Evolutionary conservation across 106 monocot species (phyloP).

Genomic region (Agapanthus africanus): DNA sequence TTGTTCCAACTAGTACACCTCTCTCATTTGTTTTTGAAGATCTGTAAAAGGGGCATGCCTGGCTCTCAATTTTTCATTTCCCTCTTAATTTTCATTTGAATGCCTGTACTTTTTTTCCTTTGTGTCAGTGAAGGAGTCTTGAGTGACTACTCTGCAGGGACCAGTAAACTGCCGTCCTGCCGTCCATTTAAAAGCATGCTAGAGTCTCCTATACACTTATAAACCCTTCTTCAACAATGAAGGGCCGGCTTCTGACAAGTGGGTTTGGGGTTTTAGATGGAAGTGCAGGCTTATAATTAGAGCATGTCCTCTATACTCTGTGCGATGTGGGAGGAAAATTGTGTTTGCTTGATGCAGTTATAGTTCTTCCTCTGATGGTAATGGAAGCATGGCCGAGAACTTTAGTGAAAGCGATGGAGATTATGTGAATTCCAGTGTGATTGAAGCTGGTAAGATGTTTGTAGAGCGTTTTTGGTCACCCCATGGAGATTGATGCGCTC

Average conservation of each 20-base stretch:
- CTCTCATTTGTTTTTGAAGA: too few species aligned
- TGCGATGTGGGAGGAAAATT: slow-evolving; percentile 9
- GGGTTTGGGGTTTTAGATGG: slow-evolving; percentile 33
- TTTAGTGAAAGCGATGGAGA: slow-evolving; percentile 66
- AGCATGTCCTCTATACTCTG: slow-evolving; percentile 7
- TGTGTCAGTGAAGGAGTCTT: not conserved
- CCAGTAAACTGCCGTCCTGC: slow-evolving; percentile 38
- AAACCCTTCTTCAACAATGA: slow-evolving; percentile 7
- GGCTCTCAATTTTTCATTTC: too few species aligned
- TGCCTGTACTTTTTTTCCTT: too few species aligned
- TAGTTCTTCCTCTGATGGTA: slow-evolving; percentile 76
- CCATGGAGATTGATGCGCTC: too few species aligned
- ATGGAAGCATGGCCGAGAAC: slow-evolving; percentile 59
- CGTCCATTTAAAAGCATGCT: slow-evolving; percentile 17
- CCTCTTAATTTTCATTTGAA: too few species aligned
- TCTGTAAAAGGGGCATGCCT: too few species aligned
- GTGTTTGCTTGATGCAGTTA: slow-evolving; percentile 25
- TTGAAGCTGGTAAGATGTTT: slow-evolving; percentile 67
- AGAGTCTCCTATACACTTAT: slow-evolving; percentile 10
- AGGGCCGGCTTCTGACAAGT: slow-evolving; percentile 14
- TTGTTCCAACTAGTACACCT: too few species aligned
- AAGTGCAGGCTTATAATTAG: slow-evolving; percentile 7
- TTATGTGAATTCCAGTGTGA: slow-evolving; percentile 71
- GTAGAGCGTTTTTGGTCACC: too few species aligned
- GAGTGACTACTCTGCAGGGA: slow-evolving; percentile 49